Conservation (phyloP, 352 stramenopile genomes). For the Aphanomyces invadans region DNA sequence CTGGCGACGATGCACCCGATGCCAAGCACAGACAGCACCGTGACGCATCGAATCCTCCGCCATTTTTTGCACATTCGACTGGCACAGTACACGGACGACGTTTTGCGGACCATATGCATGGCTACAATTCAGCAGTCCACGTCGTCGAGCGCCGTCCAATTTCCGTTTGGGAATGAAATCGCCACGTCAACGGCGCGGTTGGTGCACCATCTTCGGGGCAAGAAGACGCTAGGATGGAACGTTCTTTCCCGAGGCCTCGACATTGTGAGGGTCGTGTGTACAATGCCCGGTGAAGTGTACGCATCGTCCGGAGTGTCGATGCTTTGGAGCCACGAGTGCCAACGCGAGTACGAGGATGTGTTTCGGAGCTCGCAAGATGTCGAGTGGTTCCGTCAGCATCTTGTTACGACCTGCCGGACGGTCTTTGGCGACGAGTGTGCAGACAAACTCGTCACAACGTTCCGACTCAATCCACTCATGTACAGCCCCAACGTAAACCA, state of each 20-base stretch:
- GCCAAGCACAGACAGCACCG: neutral
- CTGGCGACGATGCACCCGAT: slow-evolving; percentile 1
- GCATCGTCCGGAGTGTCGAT: slow-evolving; percentile 1
- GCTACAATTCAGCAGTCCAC: neutral
- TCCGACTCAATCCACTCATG: slow-evolving; percentile 9
- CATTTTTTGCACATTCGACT: slow-evolving; percentile 15
- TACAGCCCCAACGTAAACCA: slow-evolving; percentile 7
- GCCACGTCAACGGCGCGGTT: neutral
- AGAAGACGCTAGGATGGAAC: neutral
- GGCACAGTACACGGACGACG: neutral
- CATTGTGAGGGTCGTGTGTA: neutral
- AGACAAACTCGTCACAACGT: neutral
- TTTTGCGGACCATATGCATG: neutral
- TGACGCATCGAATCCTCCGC: neutral
- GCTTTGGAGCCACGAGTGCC: slow-evolving; percentile 17
- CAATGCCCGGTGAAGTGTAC: slow-evolving; percentile 1
- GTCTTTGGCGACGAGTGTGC: neutral
- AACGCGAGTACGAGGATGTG: slow-evolving; percentile 19
- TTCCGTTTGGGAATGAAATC: neutral
- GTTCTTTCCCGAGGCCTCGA: slow-evolving; percentile 5
- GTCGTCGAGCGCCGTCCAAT: neutral
- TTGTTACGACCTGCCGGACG: neutral
- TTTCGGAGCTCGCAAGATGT: neutral
- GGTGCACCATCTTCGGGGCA: neutral
- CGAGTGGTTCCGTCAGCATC: neutral